These are phyloP conservation scores for Quercus gilva DNA, from an alignment of 306 rosid genomes.

Conservation along the genomic window DNA sequence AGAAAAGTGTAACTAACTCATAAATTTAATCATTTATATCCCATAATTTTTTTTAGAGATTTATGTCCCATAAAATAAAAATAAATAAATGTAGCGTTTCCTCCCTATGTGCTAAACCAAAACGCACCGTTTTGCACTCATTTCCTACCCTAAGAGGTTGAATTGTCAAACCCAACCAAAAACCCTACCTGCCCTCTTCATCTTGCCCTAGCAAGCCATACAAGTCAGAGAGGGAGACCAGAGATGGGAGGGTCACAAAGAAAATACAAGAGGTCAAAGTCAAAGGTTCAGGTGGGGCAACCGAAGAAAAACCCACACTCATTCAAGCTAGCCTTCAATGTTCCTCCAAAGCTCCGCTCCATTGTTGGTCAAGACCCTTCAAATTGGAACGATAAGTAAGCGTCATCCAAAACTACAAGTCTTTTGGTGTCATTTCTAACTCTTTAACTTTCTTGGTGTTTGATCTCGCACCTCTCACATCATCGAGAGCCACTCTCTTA, in stretches of 20 bases:
- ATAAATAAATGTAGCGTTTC: too few relatives aligned
- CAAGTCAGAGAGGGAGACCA: not conserved
- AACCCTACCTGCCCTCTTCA: not conserved
- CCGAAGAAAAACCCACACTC: constrained; percentile 65
- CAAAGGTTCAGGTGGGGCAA: constrained; percentile 69
- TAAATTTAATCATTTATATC: too few relatives aligned
- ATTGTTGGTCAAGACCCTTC: constrained; percentile 21
- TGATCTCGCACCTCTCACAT: constrained; percentile 51
- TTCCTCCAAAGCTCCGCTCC: constrained; percentile 73
- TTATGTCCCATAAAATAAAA: too few relatives aligned
- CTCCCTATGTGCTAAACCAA: too few relatives aligned
- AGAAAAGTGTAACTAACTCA: too few relatives aligned
- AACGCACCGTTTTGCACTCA: not conserved
- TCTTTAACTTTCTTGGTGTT: constrained; percentile 61
- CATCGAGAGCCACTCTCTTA: constrained; percentile 44
- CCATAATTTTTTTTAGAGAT: too few relatives aligned
- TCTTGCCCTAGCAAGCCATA: constrained; percentile 18
- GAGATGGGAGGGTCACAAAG: constrained; percentile 88
- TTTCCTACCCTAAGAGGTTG: not conserved
- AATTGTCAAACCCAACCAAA: constrained; percentile 8
- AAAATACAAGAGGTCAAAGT: constrained; percentile 62
- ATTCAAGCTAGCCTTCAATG: constrained; percentile 68
- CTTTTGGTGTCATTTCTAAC: constrained; percentile 73
- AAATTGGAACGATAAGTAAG: constrained; percentile 67
- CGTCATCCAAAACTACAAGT: constrained; percentile 60